A percentile compares a stretch with the other conserved stretches of the same genome.
phyloP scores from a whole-genome alignment of 441 rosid genomes.

The Bruguiera hainesii region DNA sequence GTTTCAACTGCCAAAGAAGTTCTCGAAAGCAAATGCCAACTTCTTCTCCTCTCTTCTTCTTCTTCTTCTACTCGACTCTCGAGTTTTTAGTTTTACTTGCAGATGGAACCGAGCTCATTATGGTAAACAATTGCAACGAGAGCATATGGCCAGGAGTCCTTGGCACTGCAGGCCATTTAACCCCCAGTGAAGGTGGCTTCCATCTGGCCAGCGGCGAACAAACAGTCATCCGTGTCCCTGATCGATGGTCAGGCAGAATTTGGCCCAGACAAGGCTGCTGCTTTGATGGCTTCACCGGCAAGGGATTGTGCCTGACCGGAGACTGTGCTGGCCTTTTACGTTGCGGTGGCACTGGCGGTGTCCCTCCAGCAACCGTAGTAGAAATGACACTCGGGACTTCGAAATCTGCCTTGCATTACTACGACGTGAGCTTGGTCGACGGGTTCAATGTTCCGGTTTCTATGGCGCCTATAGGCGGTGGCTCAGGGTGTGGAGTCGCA shows the following conservation, averaged over 20 bases:
- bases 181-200: slow-evolving; percentile 50
- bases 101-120: slow-evolving; percentile 44
- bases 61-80: slow-evolving; percentile 1
- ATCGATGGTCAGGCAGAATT: slow-evolving; percentile 61
- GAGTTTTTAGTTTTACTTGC: slow-evolving; percentile 10
- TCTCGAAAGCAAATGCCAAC: slow-evolving; percentile 27
- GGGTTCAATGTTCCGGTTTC: slow-evolving; percentile 65
- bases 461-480: slow-evolving; percentile 49
- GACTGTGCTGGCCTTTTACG: slow-evolving; percentile 45
- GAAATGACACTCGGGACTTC: slow-evolving; percentile 64
- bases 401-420: slow-evolving; percentile 48
- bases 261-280: slow-evolving; percentile 69
- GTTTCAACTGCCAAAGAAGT: neutral
- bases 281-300: slow-evolving; percentile 34
- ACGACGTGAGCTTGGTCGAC: slow-evolving; percentile 63
- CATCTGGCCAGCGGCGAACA: slow-evolving; percentile 42
- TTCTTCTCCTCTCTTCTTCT: slow-evolving; percentile 17
- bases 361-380: slow-evolving; percentile 53
- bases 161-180: slow-evolving; percentile 42
- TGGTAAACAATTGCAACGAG: slow-evolving; percentile 56
- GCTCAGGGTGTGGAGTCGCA: slow-evolving; percentile 46
- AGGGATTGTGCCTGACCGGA: slow-evolving; percentile 54
- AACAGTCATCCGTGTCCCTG: slow-evolving; percentile 35
- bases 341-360: slow-evolving; percentile 53
- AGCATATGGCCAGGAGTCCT: slow-evolving; percentile 64